Base-by-base conservation (phyloP, 352 stramenopile species). In the Aphanomyces cochlioides region DNA sequence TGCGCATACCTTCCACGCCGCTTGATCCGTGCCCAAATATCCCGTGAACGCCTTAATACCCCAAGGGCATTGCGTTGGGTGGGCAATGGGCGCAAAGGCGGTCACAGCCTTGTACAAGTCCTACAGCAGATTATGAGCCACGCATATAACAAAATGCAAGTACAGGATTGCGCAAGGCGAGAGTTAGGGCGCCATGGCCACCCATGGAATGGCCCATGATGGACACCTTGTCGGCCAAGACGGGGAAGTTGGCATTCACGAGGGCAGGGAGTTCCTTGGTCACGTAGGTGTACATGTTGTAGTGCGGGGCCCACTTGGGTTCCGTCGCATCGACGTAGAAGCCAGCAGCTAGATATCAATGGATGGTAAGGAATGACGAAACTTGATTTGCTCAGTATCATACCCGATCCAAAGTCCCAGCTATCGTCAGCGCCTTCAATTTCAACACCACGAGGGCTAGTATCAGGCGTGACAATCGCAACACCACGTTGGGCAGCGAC, bases 251-350 rank as follows among this genome's bases (percentile, higher is more conserved):
- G 40, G 83, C 77, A 41, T 82, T 75, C 19, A 99, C 77, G 13
- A 99, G 81, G 47, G 75, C 73, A 3, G 95, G 96, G 38, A 99
- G 79, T 74, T 99, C 97, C 75, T 97, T 84, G 37, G 89, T 97
- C 40, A 99, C 85, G 83, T 99, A 99, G 37, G 87, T 85, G 77
- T 98, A 98, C 97, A 99, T 99, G 66, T 95, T 85, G 85, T 98
- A 99, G 79, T 99, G 83, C 36, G 82, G 75, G 50, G 83, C 73
- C 84, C 93, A 99, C 40, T 95, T 92, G 43, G 88, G 81, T 74
- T 97, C 79, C 15, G 95, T 99, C 6, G 97, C 96, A 83, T 99
- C 88, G 6, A 99, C 77, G 82, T 99, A 99, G 74, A 99, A 99
- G 56, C 97, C 96, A 28, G 97, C 97, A 41, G 41, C 68, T 73